Evolutionary conservation across 352 stramenopile genomes (phyloP).

Genomic region (Phytophthora meadii): DNA sequence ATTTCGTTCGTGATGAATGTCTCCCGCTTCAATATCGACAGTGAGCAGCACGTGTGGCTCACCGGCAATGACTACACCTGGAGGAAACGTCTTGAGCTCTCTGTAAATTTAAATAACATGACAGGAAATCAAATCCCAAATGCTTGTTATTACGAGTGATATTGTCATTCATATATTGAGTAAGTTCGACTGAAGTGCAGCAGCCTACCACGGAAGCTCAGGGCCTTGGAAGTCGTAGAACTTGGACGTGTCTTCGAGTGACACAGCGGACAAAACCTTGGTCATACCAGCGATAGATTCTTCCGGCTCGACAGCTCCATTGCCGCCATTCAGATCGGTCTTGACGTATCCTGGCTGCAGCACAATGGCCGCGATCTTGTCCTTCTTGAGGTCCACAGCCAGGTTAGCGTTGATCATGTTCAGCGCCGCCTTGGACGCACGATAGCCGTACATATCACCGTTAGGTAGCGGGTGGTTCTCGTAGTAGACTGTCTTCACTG

Average conservation of each 20-base stretch:
- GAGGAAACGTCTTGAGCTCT: conserved; percentile 2
- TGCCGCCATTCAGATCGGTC: conserved; percentile 47
- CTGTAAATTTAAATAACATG: not conserved
- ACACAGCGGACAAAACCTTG: conserved; percentile 31
- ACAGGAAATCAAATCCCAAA: no score
- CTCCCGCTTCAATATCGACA: conserved; percentile 27
- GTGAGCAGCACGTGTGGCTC: conserved; percentile 27
- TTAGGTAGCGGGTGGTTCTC: conserved; percentile 15
- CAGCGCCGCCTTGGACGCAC: conserved; percentile 67
- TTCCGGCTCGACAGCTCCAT: conserved; percentile 30
- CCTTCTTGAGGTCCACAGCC: conserved; percentile 47
- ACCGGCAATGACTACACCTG: conserved; percentile 9
- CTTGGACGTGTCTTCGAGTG: conserved; percentile 47
- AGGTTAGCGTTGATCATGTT: conserved; percentile 67
- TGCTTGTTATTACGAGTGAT: no score
- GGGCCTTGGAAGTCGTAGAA: conserved; percentile 55
- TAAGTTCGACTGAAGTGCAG: no score
- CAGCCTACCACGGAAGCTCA: conserved; percentile 48
- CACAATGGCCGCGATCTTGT: conserved; percentile 52
- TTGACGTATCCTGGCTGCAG: conserved; percentile 57
- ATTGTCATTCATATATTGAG: no score
- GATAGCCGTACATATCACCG: conserved; percentile 64
- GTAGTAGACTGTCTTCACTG: conserved; percentile 17
- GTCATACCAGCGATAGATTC: conserved; percentile 43
- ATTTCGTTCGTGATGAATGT: conserved; percentile 18